Evolutionary conservation across 2,329 filamentous ascomycete species (phyloP).

Genomic region (Calonectria pauciramosa): DNA sequence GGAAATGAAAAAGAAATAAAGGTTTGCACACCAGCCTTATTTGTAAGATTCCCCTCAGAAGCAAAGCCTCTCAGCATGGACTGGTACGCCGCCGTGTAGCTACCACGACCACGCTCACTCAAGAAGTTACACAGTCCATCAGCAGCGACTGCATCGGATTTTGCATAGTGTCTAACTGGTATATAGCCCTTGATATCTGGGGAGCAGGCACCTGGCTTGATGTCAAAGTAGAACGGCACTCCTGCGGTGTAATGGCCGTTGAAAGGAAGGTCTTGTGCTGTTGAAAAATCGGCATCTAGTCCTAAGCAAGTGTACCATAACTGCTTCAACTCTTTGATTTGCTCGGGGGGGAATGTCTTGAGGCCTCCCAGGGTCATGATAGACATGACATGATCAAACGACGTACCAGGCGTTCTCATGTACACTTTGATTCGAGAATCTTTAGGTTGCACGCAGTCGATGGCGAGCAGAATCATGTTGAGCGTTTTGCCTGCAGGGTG

Average conservation of each 20-base stretch:
- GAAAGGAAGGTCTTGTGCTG: background rate
- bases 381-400: background rate
- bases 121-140: background rate
- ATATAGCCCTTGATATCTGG: background rate
- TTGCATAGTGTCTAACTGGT: background rate
- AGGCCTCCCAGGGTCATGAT: background rate
- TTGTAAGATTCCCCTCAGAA: background rate
- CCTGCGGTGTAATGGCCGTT: background rate
- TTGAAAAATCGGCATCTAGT: background rate
- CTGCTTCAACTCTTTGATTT: background rate
- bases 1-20: background rate
- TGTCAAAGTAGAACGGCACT: background rate
- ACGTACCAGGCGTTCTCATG: background rate
- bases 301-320: background rate
- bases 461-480: background rate
- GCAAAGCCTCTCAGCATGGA: background rate
- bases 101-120: background rate
- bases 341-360: background rate
- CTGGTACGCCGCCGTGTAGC: background rate
- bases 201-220: background rate
- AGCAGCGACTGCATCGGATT: background rate
- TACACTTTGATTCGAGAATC: background rate
- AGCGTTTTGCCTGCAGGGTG: background rate
- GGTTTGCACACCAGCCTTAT: background rate
- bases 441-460: background rate